Evolutionary conservation across 148 eudicot genomes (phyloP).

Genomic region (Camellia sinensis): DNA sequence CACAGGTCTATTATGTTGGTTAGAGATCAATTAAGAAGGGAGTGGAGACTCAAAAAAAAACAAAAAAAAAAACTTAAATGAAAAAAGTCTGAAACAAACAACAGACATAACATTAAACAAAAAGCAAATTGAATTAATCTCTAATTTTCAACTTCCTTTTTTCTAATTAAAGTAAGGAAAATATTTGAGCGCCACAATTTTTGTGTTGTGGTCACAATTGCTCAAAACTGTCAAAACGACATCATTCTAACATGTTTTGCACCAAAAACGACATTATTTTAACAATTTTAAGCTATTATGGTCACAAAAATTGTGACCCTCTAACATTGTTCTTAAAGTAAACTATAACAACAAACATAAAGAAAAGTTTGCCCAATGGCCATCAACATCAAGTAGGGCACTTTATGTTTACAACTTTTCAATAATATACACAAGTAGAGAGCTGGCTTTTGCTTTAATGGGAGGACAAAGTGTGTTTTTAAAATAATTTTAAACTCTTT

Average conservation of each 20-base stretch:
- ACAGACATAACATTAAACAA: not conserved
- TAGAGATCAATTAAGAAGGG: not conserved
- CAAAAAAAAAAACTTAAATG: not conserved
- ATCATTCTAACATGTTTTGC: no score
- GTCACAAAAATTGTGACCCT: no score
- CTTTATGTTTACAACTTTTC: not conserved
- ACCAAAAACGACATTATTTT: no score
- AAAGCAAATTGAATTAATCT: not conserved
- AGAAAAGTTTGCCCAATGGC: not conserved
- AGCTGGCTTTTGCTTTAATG: conserved; percentile 9
- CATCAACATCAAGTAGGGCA: conserved; percentile 15
- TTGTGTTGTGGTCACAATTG: no score
- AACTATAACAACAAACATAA: not conserved
- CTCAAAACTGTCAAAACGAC: no score
- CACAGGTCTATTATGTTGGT: not conserved
- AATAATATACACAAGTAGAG: conserved; percentile 5
- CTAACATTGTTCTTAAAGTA: no score
- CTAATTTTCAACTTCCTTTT: not conserved
- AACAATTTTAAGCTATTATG: no score
- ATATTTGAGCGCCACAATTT: no score
- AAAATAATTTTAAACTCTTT: conserved; percentile 1
- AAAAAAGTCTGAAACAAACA: not conserved
- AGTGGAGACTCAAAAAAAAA: not conserved
- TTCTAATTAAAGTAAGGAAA: not conserved
- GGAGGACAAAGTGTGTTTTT: conserved; percentile 1